Percentiles rank a stretch among this genome's conserved stretches.
These are phyloP conservation scores for Jaenimonas drosophilae DNA, from an alignment of 208 protist genomes.

Conservation along the genomic window DNA sequence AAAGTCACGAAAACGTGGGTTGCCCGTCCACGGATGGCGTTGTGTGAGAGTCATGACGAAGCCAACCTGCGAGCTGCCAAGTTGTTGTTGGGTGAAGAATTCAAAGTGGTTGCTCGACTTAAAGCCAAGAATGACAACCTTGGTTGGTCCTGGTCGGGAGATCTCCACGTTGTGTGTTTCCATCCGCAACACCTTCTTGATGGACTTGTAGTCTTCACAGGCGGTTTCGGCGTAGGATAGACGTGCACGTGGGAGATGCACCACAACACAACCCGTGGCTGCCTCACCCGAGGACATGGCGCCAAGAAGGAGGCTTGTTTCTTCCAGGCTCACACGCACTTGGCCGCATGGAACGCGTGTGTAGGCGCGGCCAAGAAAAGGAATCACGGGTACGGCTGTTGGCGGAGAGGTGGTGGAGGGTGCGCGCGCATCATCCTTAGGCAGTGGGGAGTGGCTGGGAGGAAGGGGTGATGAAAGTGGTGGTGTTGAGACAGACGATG, in stretches of 20 bases:
- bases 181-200: conserved; percentile 64
- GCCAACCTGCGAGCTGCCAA: conserved; percentile 43
- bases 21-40: conserved; percentile 82
- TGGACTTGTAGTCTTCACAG: conserved; percentile 35
- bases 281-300: conserved; percentile 31
- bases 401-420: not conserved
- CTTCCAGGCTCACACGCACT: conserved; percentile 32
- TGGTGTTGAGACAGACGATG: no score
- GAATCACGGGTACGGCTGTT: conserved; percentile 8
- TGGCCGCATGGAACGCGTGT: conserved; percentile 60
- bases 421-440: no score
- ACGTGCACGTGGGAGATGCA: conserved; percentile 30
- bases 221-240: conserved; percentile 74
- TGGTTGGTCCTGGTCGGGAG: conserved; percentile 39
- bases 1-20: conserved; percentile 81
- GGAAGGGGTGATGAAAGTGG: no score
- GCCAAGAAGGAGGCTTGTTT: conserved; percentile 57
- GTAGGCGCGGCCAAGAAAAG: conserved; percentile 61
- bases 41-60: conserved; percentile 68
- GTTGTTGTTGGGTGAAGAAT: conserved; percentile 68
- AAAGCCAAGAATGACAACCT: conserved; percentile 70
- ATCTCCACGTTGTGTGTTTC: conserved; percentile 69
- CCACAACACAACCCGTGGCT: conserved; percentile 42
- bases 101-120: conserved; percentile 62
- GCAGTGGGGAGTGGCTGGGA: no score